phyloP scores from a whole-genome alignment of 306 rosid genomes.

The Parietaria judaica region DNA sequence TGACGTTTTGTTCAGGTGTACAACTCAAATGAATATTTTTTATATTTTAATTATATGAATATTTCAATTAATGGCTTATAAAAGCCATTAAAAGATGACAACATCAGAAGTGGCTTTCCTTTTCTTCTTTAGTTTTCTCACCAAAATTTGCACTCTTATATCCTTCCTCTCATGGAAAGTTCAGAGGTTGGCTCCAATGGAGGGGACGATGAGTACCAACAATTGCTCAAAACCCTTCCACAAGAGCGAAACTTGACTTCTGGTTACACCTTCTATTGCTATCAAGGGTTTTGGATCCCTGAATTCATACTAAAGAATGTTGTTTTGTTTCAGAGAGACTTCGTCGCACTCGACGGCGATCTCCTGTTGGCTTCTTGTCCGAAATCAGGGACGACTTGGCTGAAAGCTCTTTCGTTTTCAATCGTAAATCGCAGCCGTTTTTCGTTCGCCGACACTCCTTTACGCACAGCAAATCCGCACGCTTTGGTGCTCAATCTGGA shows the following conservation, averaged over 20 bases:
- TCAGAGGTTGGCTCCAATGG: too few species aligned
- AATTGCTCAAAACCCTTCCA: neutral
- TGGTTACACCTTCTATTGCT: neutral
- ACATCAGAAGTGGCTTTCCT: too few species aligned
- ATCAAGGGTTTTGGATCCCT: neutral
- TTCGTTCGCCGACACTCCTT: neutral
- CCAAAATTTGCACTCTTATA: too few species aligned
- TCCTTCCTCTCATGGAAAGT: too few species aligned
- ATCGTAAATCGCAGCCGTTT: neutral
- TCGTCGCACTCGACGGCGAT: neutral
- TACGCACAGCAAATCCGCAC: neutral
- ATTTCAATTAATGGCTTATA: too few species aligned
- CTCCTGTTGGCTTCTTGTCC: neutral
- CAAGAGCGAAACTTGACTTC: neutral
- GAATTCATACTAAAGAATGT: neutral
- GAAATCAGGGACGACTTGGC: neutral
- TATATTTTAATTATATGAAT: too few species aligned
- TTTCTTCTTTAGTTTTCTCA: too few species aligned
- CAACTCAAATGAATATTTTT: too few species aligned
- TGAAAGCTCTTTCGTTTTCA: neutral
- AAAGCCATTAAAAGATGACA: too few species aligned
- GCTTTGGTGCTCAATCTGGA: neutral
- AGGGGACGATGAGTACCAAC: conserved; percentile 5
- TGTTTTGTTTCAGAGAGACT: neutral
- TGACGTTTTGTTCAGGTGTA: too few species aligned